Conservation (phyloP, 306 rosid genomes). For the Begonia loranthoides region DNA sequence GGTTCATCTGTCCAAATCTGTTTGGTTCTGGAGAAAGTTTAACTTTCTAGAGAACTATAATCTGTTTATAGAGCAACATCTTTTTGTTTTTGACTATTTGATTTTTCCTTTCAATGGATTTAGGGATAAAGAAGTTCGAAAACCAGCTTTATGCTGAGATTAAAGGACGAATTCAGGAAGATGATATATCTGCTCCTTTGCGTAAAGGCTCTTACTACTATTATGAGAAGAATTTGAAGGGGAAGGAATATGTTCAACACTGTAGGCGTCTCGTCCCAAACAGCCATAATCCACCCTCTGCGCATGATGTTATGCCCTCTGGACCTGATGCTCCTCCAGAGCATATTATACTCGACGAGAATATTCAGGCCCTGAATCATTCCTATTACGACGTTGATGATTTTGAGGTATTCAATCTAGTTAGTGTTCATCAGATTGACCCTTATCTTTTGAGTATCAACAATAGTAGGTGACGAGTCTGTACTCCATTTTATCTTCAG, state of each 20-base stretch:
- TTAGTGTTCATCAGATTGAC: no score
- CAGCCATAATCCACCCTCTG: constrained; percentile 31
- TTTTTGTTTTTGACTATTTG: background rate
- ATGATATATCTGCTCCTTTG: constrained; percentile 54
- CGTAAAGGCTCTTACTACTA: constrained; percentile 65
- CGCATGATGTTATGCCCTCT: constrained; percentile 48
- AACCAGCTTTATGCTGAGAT: constrained; percentile 60
- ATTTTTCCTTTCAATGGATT: background rate
- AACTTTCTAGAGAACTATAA: no score
- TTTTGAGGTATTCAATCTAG: constrained; percentile 29
- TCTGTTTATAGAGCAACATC: no score
- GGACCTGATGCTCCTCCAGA: constrained; percentile 61
- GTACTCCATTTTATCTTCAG: constrained; percentile 19
- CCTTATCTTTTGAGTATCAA: no score
- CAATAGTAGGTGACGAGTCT: background rate
- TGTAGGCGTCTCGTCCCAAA: constrained; percentile 54
- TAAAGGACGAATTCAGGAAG: constrained; percentile 75
- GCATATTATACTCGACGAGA: constrained; percentile 82
- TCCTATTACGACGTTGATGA: constrained; percentile 43
- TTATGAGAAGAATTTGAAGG: constrained; percentile 46
- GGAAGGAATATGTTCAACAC: constrained; percentile 69
- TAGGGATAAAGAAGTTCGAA: constrained; percentile 59
- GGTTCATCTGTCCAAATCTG: background rate
- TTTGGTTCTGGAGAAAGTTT: background rate
- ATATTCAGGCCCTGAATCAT: constrained; percentile 50